Evolutionary conservation across 352 stramenopile species (phyloP), one percentile per base, ranked within the genome.

Genomic region (Halophytophthora batemanensis): DNA sequence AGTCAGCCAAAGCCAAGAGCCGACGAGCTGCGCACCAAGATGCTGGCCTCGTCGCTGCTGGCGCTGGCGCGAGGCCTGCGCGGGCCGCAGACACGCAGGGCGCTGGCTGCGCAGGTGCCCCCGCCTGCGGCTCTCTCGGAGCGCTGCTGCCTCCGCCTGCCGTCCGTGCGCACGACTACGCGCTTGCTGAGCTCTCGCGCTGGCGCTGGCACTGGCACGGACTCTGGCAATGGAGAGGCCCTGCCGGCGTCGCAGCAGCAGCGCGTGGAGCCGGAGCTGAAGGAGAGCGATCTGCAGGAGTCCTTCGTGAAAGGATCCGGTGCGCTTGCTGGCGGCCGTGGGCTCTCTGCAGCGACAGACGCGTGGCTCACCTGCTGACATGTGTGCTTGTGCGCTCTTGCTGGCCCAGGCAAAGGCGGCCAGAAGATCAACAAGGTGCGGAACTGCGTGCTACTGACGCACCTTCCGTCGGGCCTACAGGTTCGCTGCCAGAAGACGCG

Each of bases 391-490:
- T 12, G 14, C 13, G 42, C 3, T 14, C 6, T 18, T 49, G 15
- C 37, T 47, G 49, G 29, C 22, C 15, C 45, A 82, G 76, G 87
- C 33, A 92, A 92, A 45, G 87, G 87, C 36, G 87, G 87, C 1
- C 87, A 96, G 64, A 96, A 95, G 69, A 94, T 96, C 59, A 96
- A 96, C 73, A 96, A 96, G 52, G 83, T 95, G 52, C 75, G 82
- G 50, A 95, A 93, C 69, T 91, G 82, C 59, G 87, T 96, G 45
- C 62, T 93, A 53, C 69, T 96, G 33, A 93, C 86, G 34, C 87
- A 96, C 51, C 28, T 75, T 11, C 85, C 87, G 17, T 92, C 87
- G 31, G 86, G 81, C 3, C 49, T 92, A 6, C 78, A 82, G 40
- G 74, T 92, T 55, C 81, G 74, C 22, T 89, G 77, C 61, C 82